Percentiles rank a stretch among this genome's conserved stretches.
Conservation (phyloP, 306 rosid species). For the Cucumis melo region DNA sequence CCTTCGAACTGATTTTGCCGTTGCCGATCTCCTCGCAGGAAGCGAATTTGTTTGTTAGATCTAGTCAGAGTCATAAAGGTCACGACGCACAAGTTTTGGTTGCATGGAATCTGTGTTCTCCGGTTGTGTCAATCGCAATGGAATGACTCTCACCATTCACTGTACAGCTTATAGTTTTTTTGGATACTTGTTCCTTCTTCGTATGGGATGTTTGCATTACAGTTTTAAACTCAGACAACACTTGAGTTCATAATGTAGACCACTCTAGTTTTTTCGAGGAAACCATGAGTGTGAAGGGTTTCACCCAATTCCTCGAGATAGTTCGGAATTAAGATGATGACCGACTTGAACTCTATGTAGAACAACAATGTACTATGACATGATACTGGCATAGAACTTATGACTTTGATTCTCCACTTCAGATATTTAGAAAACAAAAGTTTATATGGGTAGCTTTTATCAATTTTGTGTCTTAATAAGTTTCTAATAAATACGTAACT, state of each 20-base stretch:
- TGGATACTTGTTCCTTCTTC: background rate
- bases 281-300: background rate
- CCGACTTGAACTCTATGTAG: too few relatives aligned
- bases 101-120: background rate
- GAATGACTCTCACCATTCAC: background rate
- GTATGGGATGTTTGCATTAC: background rate
- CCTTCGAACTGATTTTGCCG: background rate
- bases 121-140: background rate
- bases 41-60: background rate
- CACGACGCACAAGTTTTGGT: background rate
- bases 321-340: background rate
- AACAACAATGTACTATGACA: too few relatives aligned
- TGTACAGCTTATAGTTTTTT: background rate
- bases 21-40: background rate
- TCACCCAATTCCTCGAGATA: background rate
- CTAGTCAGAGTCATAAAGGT: background rate
- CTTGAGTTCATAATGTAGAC: background rate
- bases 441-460: too few relatives aligned
- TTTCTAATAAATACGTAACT: too few relatives aligned
- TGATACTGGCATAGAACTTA: too few relatives aligned
- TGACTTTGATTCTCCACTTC: too few relatives aligned
- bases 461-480: too few relatives aligned
- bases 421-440: too few relatives aligned
- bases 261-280: background rate
- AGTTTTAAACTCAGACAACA: background rate